Base-by-base conservation (phyloP, 768 basidiomycete species). In the Leccinellum albellum region DNA sequence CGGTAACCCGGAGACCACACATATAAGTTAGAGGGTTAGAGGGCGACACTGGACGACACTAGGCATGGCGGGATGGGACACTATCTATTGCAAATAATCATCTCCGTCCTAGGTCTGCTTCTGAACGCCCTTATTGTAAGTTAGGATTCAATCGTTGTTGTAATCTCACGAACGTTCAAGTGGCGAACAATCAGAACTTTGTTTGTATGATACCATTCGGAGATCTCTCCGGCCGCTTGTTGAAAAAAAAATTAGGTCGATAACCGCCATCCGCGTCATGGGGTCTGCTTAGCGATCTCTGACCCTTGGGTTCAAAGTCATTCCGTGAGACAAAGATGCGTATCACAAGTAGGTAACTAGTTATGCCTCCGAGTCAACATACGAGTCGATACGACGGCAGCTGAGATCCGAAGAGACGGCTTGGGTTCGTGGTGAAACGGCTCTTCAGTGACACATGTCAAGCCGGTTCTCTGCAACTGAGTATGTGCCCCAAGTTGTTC, bases 371-470 rank as follows among this genome's bases (percentile, higher is more conserved):
- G n/a, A n/a, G n/a, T n/a, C n/a, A n/a, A n/a, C n/a, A n/a, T n/a
- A n/a, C n/a, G n/a, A n/a, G n/a, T n/a, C n/a, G n/a, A n/a, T n/a
- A 44, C 21, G 6, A 23, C 44, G 44, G 23, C 23, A 15, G 44
- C 14, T 45, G 44, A 21, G 44, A 15, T 23, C 14, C 12, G 40
- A 42, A 42, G 40, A 42, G 40, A 42, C 40, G n/a, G 15, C 40
- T n/a, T 40, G 37, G 4, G 37, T n/a, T 12, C 23, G 21, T 23
- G 14, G 8, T 52, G 59, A 65, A 54, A 61, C 62, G 21, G 17
- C 24, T 9, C 40, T 28, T 23, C n/a, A n/a, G 6, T 42, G 62
- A 55, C 47, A 50, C 20, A 51, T 62, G 49, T 35, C 62, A 54
- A 47, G 32, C 20, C 47, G 46, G 32, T 31, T 32, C 50, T 47